Evolutionary conservation across 345 rosid species (phyloP).

Genomic region (Capsella bursapastoris): DNA sequence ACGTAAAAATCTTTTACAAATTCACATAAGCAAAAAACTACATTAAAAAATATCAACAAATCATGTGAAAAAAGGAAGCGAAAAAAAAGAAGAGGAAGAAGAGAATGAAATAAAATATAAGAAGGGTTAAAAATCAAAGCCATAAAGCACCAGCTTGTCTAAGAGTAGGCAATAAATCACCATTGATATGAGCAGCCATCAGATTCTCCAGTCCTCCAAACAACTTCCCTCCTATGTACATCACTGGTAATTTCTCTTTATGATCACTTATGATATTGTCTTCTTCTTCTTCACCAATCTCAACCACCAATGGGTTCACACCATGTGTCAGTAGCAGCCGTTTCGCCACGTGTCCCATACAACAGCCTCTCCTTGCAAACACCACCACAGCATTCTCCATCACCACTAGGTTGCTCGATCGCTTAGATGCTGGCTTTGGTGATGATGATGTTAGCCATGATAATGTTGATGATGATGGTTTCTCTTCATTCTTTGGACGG

Average conservation of each 20-base stretch:
- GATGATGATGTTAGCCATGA: constrained; percentile 38
- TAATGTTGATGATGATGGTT: constrained; percentile 31
- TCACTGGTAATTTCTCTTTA: constrained; percentile 69
- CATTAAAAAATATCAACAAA: constrained; percentile 20
- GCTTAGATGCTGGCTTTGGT: constrained; percentile 36
- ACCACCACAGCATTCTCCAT: constrained; percentile 82
- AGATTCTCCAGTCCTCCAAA: constrained; percentile 90
- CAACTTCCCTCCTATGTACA: constrained; percentile 85
- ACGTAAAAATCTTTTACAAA: constrained; percentile 32
- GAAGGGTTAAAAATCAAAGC: constrained; percentile 54
- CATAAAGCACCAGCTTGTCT: constrained; percentile 96
- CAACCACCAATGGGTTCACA: constrained; percentile 76
- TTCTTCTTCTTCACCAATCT: constrained; percentile 61
- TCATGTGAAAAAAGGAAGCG: background rate
- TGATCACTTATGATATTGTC: constrained; percentile 44
- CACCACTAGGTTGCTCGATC: constrained; percentile 44
- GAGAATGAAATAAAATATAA: background rate
- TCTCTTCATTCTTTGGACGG: constrained; percentile 35
- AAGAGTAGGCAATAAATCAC: constrained; percentile 75
- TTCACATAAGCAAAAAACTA: constrained; percentile 6
- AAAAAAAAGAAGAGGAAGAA: background rate
- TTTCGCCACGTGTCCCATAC: constrained; percentile 91
- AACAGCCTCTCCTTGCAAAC: constrained; percentile 76
- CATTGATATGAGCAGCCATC: constrained; percentile 94
- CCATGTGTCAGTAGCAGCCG: constrained; percentile 76